A percentile compares a stretch with the other conserved stretches of the same genome.
Evolutionary conservation across 2,329 filamentous ascomycete species (phyloP).

Genomic region (Fusarium temperatum): DNA sequence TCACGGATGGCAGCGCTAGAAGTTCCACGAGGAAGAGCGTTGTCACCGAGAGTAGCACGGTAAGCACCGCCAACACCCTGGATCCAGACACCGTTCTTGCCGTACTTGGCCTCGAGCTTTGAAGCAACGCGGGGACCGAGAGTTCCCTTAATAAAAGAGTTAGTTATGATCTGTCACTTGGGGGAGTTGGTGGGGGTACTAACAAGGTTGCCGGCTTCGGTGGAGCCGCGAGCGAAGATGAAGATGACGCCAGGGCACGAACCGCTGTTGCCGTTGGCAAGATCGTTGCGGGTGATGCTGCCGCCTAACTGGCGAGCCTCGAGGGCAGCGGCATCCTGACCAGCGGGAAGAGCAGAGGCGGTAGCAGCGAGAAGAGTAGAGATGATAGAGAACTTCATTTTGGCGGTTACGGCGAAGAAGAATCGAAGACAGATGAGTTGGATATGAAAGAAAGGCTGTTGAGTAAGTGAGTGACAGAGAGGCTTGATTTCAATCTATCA

Average conservation of each 20-base stretch:
- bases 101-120: slow-evolving; percentile 42
- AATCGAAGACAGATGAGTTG: neutral
- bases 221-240: slow-evolving; percentile 53
- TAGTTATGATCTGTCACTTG: neutral
- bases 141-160: slow-evolving; percentile 36
- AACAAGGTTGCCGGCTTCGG: slow-evolving; percentile 52
- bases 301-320: slow-evolving; percentile 31
- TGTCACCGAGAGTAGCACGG: slow-evolving; percentile 47
- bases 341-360: slow-evolving; percentile 22
- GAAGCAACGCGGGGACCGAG: slow-evolving; percentile 44
- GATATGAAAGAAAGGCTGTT: slow-evolving; percentile 7
- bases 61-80: slow-evolving; percentile 57
- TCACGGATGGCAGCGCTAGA: slow-evolving; percentile 50
- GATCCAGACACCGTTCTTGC: slow-evolving; percentile 47
- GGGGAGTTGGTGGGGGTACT: neutral
- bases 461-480: slow-evolving; percentile 6
- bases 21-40: slow-evolving; percentile 51
- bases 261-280: slow-evolving; percentile 40
- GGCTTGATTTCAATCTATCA: neutral
- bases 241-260: slow-evolving; percentile 51
- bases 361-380: slow-evolving; percentile 29
- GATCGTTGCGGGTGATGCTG: slow-evolving; percentile 38
- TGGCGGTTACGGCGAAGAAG: neutral
- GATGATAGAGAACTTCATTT: slow-evolving; percentile 32
- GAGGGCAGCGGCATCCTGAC: neutral